A percentile compares a stretch with the other conserved stretches of the same genome.
These are phyloP conservation scores for Calocybe gambosa DNA, from an alignment of 1,284 basidiomycete genomes.

Conservation along the genomic window DNA sequence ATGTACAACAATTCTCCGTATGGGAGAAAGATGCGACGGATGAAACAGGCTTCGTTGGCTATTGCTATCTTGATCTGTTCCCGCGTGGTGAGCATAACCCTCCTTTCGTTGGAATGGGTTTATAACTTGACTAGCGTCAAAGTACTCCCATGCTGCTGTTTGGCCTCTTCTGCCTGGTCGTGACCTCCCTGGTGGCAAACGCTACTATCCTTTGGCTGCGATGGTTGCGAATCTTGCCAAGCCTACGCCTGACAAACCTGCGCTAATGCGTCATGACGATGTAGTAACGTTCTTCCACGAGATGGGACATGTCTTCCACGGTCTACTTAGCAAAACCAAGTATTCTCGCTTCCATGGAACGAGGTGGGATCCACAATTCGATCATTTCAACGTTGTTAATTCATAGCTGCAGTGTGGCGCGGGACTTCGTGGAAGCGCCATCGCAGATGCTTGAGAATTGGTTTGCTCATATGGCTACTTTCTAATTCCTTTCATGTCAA, in stretches of 20 bases:
- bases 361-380: conserved; percentile 27
- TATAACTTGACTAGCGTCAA: conserved; percentile 41
- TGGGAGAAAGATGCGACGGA: conserved; percentile 74
- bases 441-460: conserved; percentile 91
- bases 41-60: conserved; percentile 66
- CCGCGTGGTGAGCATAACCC: conserved; percentile 54
- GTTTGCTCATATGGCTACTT: conserved; percentile 28
- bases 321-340: conserved; percentile 64
- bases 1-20: conserved; percentile 74
- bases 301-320: conserved; percentile 87
- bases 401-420: conserved; percentile 44
- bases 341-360: conserved; percentile 79
- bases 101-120: not conserved
- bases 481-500: not conserved
- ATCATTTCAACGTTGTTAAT: conserved; percentile 1
- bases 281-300: conserved; percentile 80
- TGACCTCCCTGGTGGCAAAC: conserved; percentile 43
- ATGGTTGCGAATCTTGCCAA: conserved; percentile 90
- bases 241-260: conserved; percentile 71
- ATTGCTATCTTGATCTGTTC: conserved; percentile 84
- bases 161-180: conserved; percentile 71
- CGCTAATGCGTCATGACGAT: conserved; percentile 77
- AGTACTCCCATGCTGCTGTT: conserved; percentile 84
- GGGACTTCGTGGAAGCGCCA: conserved; percentile 85
- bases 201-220: conserved; percentile 67